Base-by-base conservation (phyloP, 75 land plant species). In the Pinus taeda region DNA sequence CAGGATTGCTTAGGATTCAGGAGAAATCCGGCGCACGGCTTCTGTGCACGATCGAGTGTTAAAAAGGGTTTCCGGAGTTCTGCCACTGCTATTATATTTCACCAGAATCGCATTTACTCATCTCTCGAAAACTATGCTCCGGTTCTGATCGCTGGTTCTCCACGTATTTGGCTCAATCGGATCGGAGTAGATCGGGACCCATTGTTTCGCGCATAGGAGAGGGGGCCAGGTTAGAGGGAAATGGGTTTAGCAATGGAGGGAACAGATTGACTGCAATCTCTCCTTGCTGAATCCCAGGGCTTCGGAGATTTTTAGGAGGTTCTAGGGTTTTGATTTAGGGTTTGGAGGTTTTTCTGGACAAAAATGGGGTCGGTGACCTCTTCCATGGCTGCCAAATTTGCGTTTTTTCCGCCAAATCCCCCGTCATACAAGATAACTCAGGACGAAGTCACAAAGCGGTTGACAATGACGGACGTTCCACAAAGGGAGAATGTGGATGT, bases 361-460 rank as follows among this genome's bases (percentile, higher is more conserved):
- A 74, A 49, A 42, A 88, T 89, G 93, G 93, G 93, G n/a, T 86
- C 86, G 17, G 88, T 88, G 76, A 89, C 91, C 26, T 90, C 91
- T 36, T 86, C 93, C 1, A 77, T 90, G 82, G 91, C 93, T 26
- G 93, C 93, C 3, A 89, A 84, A 74, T 79, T 90, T 49, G 93
- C 93, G 6, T 88, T 89, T 84, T 90, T 89, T 75, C 91, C 92
- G 36, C 93, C 93, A 15, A 83, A 56, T 57, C 91, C 93, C 2
- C 89, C 93, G 3, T 80, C 89, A 6, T 90, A 90, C 82, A 82
- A 81, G 81, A 39, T 90, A 13, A 74, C 82, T 24, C 77, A 39
- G 39, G 93, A 89, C 33, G 75, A 75, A 6, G 74, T 49, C 13
- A 83, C 80, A n/a, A 86, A 85, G 24, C 77, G 83, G 3, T 60